Evolutionary conservation across 805 yeast genomes (phyloP), one percentile per base, ranked within the genome.

Genomic region (Candida boidinii): DNA sequence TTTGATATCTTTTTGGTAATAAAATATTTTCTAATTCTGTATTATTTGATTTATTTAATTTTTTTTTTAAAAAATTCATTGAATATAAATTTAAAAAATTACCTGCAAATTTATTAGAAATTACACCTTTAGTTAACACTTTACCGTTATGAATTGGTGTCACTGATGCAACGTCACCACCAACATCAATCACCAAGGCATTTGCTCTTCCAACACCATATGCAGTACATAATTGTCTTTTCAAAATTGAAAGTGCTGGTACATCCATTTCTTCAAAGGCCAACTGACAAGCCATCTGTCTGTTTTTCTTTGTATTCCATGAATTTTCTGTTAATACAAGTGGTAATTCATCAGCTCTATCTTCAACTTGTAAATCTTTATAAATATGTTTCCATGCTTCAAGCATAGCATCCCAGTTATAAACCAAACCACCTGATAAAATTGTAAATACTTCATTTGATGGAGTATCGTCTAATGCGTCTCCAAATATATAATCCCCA

Each of bases 101-200:
- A 8, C 96, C 97, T 4, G 88, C 96, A 51, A 70, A 82, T 45
- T 73, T 76, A 12, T 84, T 71, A 53, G 74, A 80, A 39, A 70
- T 61, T 5, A 75, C 66, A 29, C 84, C 81, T 50, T 79, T 80
- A 41, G 67, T 59, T 33, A 80, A 68, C 32, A 85, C 70, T 12
- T 72, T 68, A 24, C 95, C 95, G 46, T 82, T 87, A 39, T 74
- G 58, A 14, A 85, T 70, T 8, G 94, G 94, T 0, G 92, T 80
- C 8, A 85, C 83, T 21, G 78, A 68, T 13, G 79, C 68, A 4
- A 73, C 70, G 4, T 79, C 65, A 8, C 82, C 66, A 3, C 95
- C 96, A 28, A 87, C 57, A 51, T 88, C 95, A 17, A 87, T 68
- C 7, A 87, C 84, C 37, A 88, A 63, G 5, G 90, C 86, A 9